Evolutionary conservation across 345 rosid species (phyloP), one percentile per base, ranked within the genome.

Genomic region (Acer campestre): DNA sequence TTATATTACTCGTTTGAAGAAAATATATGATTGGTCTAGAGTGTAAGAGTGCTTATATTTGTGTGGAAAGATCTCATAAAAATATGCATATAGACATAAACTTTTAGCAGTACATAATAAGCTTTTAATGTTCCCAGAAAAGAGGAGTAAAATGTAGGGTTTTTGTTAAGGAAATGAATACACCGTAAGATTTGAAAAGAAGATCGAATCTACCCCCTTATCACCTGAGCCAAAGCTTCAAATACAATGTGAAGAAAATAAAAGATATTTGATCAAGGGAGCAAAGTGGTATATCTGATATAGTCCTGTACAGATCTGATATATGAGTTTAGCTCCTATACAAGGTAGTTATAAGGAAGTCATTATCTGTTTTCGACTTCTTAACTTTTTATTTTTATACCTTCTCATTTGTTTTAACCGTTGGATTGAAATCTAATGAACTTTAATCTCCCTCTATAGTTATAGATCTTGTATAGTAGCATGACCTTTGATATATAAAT

Each of bases 181-280:
- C 31, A 14, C 11, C 3, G 40, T 72, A 13, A 38, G n/a, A 73
- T 73, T 61, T 72, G 22, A 72, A 61, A 7, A n/a, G 65, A 71
- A 35, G 65, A 20, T 72, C 1, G 38, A n/a, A 11, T 71, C 16
- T 20, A 38, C 46, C 13, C 6, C 12, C 14, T 48, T 72, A 38
- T 61, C 40, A 58, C 22, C 53, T 18, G 17, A 8, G 29, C 38
- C 38, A 17, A 14, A 22, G 49, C 38, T 6, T 73, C n/a, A 31
- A 31, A 20, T 0, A 40, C 75, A 18, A 55, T 73, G 35, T 40
- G 22, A 22, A 59, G 75, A 23, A 49, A 14, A 72, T 10, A 46
- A 46, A 35, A 16, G 13, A 40, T 73, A 42, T 42, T 8, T 42
- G 46, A 42, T 11, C 46, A 8, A 7, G 46, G 46, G 46, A 42